Evolutionary conservation across 768 basidiomycete species (phyloP), one percentile per base, ranked within the genome.

Genomic region (Lactarius sanguifluus): DNA sequence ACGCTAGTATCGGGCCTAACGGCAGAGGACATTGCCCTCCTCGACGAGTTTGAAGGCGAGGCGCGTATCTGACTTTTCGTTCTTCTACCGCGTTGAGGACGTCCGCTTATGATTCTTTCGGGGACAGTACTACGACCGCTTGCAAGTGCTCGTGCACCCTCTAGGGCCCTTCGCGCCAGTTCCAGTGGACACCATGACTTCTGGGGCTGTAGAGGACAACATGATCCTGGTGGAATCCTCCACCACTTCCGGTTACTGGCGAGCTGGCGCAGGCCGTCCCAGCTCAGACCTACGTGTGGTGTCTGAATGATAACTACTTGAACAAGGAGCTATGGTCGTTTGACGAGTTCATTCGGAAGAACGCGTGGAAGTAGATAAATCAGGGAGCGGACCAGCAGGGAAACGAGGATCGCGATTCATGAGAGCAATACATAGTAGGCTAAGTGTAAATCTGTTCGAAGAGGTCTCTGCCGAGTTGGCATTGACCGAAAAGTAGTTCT

Each of bases 41-140:
- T 98, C 32, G 94, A 98, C 76, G 62, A 78, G 12, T 98, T 96
- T 65, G 96, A 98, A 76, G 93, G 92, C 36, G 71, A 83, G 57
- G 96, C 89, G 71, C 72, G 85, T 79, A 8, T 56, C n/a, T 61
- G 18, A 23, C 61, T 61, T 2, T 4, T 59, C 43, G 20, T 10
- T 18, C 5, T 61, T 50, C 6, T 15, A 3, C 20, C 2, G n/a
- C 45, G n/a, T 6, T 50, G n/a, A 23, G 5, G 45, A 1, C 45
- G 1, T 38, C 10, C 12, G 47, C 47, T 50, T 50, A 50, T 32
- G 3, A n/a, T 18, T 41, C 23, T 23, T 23, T 20, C 13, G 40
- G 34, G 34, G 45, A 7, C 54, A 96, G 94, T 89, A 95, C 80
- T 97, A 97, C 73, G 77, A 70, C 0, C 82, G 89, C 47, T 74